These are phyloP conservation scores for Alopecurus myosuroides DNA, from an alignment of 176 grass and related monocot species.

Conservation along the genomic window DNA sequence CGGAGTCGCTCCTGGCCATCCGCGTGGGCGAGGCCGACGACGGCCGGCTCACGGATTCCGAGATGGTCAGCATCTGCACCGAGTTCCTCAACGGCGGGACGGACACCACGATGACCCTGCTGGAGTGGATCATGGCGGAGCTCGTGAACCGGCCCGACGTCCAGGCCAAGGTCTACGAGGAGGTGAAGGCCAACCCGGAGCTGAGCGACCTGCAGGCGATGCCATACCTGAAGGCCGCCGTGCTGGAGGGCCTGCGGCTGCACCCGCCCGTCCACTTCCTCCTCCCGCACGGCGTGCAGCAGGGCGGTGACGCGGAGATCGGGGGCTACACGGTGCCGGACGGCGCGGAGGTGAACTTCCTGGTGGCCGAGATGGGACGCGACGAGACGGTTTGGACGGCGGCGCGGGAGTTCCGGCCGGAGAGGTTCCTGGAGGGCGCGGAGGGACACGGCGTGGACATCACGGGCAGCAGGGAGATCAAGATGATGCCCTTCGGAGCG, in stretches of 20 bases:
- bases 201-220: conserved; percentile 20
- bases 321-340: conserved; percentile 38
- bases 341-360: conserved; percentile 45
- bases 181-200: not conserved
- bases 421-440: conserved; percentile 51
- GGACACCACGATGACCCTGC: too few relatives aligned
- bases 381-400: conserved; percentile 45
- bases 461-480: conserved; percentile 48
- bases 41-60: too few relatives aligned
- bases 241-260: conserved; percentile 56
- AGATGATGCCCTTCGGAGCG: conserved; percentile 71
- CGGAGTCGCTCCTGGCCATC: too few relatives aligned
- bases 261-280: conserved; percentile 54
- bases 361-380: conserved; percentile 21
- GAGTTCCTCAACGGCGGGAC: too few relatives aligned
- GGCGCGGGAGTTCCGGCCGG: conserved; percentile 49
- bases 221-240: conserved; percentile 59
- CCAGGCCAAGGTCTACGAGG: conserved; percentile 33
- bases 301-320: not conserved
- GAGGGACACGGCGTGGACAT: conserved; percentile 38
- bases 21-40: too few relatives aligned
- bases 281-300: conserved; percentile 39
- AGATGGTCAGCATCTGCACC: too few relatives aligned
- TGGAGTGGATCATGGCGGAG: too few relatives aligned
- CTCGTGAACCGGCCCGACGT: conserved; percentile 26